Evolutionary conservation across 805 yeast species (phyloP).

Genomic region (Lipomyces anomalus): DNA sequence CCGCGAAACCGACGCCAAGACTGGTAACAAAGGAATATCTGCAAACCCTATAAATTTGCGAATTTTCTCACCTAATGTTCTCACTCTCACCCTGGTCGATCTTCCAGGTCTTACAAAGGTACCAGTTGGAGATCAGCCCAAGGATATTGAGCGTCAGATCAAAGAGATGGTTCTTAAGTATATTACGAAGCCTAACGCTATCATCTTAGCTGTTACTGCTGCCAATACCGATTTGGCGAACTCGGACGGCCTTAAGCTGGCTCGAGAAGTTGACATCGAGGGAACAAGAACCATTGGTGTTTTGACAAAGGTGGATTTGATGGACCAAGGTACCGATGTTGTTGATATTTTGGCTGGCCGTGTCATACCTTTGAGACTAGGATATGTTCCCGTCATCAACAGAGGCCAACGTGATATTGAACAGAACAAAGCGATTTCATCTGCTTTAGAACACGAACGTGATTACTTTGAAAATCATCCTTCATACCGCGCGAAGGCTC

Average conservation of each 20-base stretch:
- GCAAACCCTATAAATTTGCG: constrained; percentile 89
- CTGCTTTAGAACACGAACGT: constrained; percentile 77
- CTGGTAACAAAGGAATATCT: constrained; percentile 78
- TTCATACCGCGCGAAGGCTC: constrained; percentile 86
- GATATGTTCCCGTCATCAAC: constrained; percentile 94
- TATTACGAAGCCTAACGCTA: constrained; percentile 92
- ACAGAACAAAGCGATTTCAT: constrained; percentile 75
- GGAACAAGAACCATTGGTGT: constrained; percentile 90
- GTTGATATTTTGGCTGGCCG: constrained; percentile 92
- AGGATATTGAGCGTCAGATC: constrained; percentile 91
- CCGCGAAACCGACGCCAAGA: constrained; percentile 79
- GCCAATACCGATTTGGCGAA: constrained; percentile 97
- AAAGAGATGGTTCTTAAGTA: constrained; percentile 88
- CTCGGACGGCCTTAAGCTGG: constrained; percentile 91
- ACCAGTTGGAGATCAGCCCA: constrained; percentile 98
- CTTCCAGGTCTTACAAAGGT: constrained; percentile 97
- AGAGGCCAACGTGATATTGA: constrained; percentile 97
- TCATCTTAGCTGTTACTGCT: constrained; percentile 88
- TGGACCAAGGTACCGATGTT: constrained; percentile 98
- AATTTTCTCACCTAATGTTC: constrained; percentile 87
- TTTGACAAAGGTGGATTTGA: constrained; percentile 88
- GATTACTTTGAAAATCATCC: constrained; percentile 82
- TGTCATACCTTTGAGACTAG: constrained; percentile 89
- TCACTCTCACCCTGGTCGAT: constrained; percentile 90
- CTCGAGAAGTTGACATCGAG: constrained; percentile 96